Evolutionary conservation across 257 asterid genomes (phyloP).

Genomic region (Eustoma russellianum): DNA sequence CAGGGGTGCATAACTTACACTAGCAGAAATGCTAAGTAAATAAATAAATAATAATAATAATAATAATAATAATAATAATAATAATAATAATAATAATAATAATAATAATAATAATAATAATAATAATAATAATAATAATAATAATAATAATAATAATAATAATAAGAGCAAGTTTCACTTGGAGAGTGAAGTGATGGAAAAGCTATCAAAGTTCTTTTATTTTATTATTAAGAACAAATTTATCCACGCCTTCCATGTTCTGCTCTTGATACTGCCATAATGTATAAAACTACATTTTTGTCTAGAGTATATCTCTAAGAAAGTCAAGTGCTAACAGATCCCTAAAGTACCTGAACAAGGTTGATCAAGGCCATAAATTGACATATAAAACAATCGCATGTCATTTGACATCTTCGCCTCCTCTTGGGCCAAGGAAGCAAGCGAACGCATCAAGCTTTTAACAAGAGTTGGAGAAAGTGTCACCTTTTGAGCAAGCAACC

Average conservation of each 20-base stretch:
- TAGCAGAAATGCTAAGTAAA: neutral
- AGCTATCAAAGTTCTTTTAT: too few species aligned
- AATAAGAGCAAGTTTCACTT: neutral
- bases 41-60: too few species aligned
- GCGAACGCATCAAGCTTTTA: constrained; percentile 53
- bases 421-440: constrained; percentile 53
- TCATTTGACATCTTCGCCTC: constrained; percentile 47
- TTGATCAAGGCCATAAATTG: constrained; percentile 63
- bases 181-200: neutral
- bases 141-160: too few species aligned
- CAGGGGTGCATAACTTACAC: neutral
- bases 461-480: constrained; percentile 48
- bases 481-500: constrained; percentile 68
- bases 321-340: neutral
- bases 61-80: too few species aligned
- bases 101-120: too few species aligned
- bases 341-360: constrained; percentile 64
- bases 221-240: too few species aligned
- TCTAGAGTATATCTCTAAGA: too few species aligned
- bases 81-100: too few species aligned
- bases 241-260: too few species aligned
- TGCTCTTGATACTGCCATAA: too few species aligned
- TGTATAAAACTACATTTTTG: too few species aligned
- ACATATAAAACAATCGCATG: constrained; percentile 64
- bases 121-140: too few species aligned